Percentiles rank a stretch among this genome's conserved stretches.
Evolutionary conservation across 108 stramenopile genomes (phyloP).

Genomic region (Fistulifera pelliculosa): DNA sequence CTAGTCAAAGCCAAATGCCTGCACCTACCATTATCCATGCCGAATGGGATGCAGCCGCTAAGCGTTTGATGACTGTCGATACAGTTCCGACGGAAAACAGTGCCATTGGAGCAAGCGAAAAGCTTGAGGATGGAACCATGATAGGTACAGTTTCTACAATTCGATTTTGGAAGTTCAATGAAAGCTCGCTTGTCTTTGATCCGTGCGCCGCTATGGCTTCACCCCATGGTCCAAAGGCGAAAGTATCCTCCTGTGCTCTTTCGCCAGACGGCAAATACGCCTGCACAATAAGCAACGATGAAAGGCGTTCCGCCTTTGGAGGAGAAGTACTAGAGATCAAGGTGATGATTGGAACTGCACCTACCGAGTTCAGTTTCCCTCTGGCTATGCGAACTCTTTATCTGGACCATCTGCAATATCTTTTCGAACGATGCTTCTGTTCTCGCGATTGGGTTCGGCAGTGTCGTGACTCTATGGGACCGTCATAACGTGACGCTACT

Average conservation of each 20-base stretch:
- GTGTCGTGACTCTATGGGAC: constrained; percentile 68
- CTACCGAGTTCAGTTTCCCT: constrained; percentile 61
- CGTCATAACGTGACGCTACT: constrained; percentile 47
- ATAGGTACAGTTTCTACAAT: constrained; percentile 57
- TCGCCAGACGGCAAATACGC: constrained; percentile 41
- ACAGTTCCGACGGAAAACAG: constrained; percentile 53
- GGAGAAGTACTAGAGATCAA: neutral
- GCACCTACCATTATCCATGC: constrained; percentile 50
- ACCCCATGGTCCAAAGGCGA: constrained; percentile 62
- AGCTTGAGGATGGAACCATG: constrained; percentile 7
- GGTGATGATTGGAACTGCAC: constrained; percentile 50
- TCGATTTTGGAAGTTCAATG: constrained; percentile 47
- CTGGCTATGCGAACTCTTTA: constrained; percentile 53
- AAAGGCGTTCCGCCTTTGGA: constrained; percentile 77
- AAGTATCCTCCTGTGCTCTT: constrained; percentile 46
- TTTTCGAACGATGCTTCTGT: constrained; percentile 72
- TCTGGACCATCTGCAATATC: constrained; percentile 24
- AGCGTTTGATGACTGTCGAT: constrained; percentile 64
- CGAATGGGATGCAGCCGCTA: constrained; percentile 35
- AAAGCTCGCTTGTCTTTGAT: constrained; percentile 5
- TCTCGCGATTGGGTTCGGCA: constrained; percentile 59
- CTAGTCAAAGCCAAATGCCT: constrained; percentile 38
- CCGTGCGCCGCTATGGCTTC: constrained; percentile 55
- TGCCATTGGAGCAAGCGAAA: constrained; percentile 27
- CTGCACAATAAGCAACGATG: constrained; percentile 69